Evolutionary conservation across 2,329 filamentous ascomycete species (phyloP), one percentile per base, ranked within the genome.

Genomic region (Fusarium incarnatum): DNA sequence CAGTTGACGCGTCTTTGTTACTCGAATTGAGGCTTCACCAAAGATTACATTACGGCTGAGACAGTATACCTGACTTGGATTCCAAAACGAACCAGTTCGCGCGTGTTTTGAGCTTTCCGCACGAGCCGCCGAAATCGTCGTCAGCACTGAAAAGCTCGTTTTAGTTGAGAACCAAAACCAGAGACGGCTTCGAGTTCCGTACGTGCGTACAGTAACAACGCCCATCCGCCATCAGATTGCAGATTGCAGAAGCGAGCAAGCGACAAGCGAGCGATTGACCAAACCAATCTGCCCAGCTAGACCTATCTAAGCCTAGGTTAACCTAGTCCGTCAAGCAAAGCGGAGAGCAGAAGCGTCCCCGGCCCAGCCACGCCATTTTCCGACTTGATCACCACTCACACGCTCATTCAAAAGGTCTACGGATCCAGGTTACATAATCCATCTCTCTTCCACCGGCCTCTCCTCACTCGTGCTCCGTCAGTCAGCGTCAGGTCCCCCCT

Each of bases 291-390:
- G 23, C 8, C 4, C 9, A 52, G 18, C 32, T 40, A 41, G 30
- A 40, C 62, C 46, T 16, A 18, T 32, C 46, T 28, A 25, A 46
- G 60, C 37, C 65, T 52, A 65, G 41, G 11, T 41, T 64, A 20
- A 18, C 60, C 49, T 64, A 64, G 58, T 63, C 40, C 27, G 27
- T 60, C 61, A 46, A 70, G 58, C 54, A 57, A 63, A 62, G 52
- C 56, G 59, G 48, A 67, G 64, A 67, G 56, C 47, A 60, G 58
- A 63, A 72, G 55, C 64, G 32, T 69, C 69, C 66, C 71, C 61
- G 66, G 62, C 73, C 73, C 73, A 75, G 72, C 73, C 73, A 74
- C 73, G 72, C 73, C 73, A 75, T 75, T 75, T 75, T 75, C 64
- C 68, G 53, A 68, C 64, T 58, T 58, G 54, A 67, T 68, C 67